Evolutionary conservation across 768 basidiomycete genomes (phyloP).

Genomic region (Pleurotus eryngii): DNA sequence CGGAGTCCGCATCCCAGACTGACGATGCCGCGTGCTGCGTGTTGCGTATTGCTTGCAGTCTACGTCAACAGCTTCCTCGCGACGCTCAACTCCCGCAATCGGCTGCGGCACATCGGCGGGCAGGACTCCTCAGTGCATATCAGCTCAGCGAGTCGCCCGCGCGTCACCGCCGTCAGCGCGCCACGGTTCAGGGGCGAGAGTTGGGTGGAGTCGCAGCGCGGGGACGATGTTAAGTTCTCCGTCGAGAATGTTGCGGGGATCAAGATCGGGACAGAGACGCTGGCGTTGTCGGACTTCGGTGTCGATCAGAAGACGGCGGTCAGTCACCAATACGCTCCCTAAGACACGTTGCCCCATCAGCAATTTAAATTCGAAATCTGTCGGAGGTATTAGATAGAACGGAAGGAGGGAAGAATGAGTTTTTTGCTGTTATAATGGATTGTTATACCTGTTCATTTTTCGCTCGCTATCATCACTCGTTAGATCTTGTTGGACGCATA

Average conservation of each 20-base stretch:
- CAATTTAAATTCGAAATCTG: too few species aligned
- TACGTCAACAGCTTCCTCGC: constrained; percentile 2
- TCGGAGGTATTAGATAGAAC: too few species aligned
- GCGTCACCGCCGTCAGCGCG: neutral
- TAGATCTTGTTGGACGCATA: too few species aligned
- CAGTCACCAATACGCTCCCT: too few species aligned
- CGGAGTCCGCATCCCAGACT: neutral
- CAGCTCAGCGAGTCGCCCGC: neutral
- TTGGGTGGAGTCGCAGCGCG: neutral
- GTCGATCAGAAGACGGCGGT: neutral
- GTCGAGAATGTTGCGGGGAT: neutral
- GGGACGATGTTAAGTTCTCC: neutral
- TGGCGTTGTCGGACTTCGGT: neutral
- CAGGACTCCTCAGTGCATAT: neutral
- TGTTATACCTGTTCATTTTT: too few species aligned
- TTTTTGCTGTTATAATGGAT: too few species aligned
- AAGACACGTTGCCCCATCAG: too few species aligned
- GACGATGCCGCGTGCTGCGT: neutral
- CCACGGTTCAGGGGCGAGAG: neutral
- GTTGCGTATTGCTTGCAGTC: neutral
- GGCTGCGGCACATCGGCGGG: neutral
- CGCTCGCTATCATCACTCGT: too few species aligned
- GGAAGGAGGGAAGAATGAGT: too few species aligned
- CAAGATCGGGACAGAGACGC: neutral
- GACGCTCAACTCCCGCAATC: neutral